Conservation (phyloP, 371 early-diverging fungal species). For the Haplosporangium sp. region DNA sequence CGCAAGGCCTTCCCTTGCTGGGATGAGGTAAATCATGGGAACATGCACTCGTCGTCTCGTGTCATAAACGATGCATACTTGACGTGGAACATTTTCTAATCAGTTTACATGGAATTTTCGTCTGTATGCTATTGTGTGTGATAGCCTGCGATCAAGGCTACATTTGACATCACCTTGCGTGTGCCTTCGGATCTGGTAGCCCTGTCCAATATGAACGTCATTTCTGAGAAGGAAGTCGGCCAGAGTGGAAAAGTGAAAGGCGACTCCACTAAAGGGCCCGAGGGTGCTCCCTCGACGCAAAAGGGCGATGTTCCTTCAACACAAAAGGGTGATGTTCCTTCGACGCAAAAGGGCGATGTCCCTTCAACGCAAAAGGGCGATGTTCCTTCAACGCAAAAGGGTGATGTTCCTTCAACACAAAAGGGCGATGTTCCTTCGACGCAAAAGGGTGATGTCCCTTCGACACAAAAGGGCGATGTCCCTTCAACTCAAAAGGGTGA, state of each 20-base stretch:
- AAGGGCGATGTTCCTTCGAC: slow-evolving; percentile 43
- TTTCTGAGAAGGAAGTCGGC: slow-evolving; percentile 61
- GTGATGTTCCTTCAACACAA: slow-evolving; percentile 38
- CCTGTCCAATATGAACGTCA: slow-evolving; percentile 88
- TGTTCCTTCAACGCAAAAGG: slow-evolving; percentile 39
- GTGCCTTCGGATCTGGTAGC: slow-evolving; percentile 79
- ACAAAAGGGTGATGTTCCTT: slow-evolving; percentile 36
- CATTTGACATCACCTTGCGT: slow-evolving; percentile 85
- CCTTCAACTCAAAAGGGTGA: slow-evolving; percentile 17
- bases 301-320: slow-evolving; percentile 31
- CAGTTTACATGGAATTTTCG: background rate
- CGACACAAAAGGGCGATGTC: slow-evolving; percentile 25
- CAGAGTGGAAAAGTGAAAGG: slow-evolving; percentile 51
- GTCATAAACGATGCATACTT: too few relatives aligned
- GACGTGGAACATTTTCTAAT: background rate
- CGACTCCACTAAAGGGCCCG: slow-evolving; percentile 42
- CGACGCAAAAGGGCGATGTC: slow-evolving; percentile 38
- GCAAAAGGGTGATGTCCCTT: slow-evolving; percentile 35
- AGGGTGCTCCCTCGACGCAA: slow-evolving; percentile 24
- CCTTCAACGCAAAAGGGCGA: slow-evolving; percentile 40
- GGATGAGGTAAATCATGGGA: slow-evolving; percentile 69
- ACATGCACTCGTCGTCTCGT: too few relatives aligned
- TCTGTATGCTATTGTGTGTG: background rate
- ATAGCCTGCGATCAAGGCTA: slow-evolving; percentile 87
- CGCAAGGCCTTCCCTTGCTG: slow-evolving; percentile 95